Base-by-base conservation (phyloP, 441 rosid genomes). In the Isatis lusitanica region DNA sequence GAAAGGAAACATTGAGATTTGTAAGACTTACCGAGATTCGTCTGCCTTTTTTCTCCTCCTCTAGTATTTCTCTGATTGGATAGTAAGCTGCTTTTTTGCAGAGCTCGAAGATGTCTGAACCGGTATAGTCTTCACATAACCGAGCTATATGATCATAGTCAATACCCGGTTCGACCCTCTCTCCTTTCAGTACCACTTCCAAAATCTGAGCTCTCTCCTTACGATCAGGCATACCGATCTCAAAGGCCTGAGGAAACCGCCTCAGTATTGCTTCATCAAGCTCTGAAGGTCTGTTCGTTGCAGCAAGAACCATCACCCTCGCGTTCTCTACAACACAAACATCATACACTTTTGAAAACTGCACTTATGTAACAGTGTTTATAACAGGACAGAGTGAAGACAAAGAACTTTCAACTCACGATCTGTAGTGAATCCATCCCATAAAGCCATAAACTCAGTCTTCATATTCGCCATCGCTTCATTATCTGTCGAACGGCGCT, bases 401-500 rank as follows among this genome's bases (percentile, higher is more conserved):
- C 39, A 43, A 43, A 52, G 15, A 30, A n/a, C 12, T 66, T 30
- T 6, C 71, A 62, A 88, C 99, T 88, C 82, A 95, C 98, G 95
- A 69, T 95, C 97, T 13, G 99, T 91, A 6, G 97, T 86, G 78
- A 95, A 92, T 8, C 99, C 98, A 83, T 95, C 98, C 99, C 99
- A 95, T 74, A 93, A 82, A 63, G 99, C 98, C 99, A 95, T 92
- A 82, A 91, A 95, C 81, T 95, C 97, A 1, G 97, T 92, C 88
- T 92, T 95, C 98, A 93, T 95, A 70, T 93, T 93, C 3, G 96
- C 83, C 79, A 91, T 65, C 21, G 99, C 97, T 80, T 93, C 99
- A 48, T 93, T 91, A 83, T 95, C 99, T 42, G 95, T 76, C 33
- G 87, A 70, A 8, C 92, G 96, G 1, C 95, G 97, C 86, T 95